Evolutionary conservation across 495 filamentous ascomycete species (phyloP), one percentile per base, ranked within the genome.

Genomic region (Viridothelium virens): DNA sequence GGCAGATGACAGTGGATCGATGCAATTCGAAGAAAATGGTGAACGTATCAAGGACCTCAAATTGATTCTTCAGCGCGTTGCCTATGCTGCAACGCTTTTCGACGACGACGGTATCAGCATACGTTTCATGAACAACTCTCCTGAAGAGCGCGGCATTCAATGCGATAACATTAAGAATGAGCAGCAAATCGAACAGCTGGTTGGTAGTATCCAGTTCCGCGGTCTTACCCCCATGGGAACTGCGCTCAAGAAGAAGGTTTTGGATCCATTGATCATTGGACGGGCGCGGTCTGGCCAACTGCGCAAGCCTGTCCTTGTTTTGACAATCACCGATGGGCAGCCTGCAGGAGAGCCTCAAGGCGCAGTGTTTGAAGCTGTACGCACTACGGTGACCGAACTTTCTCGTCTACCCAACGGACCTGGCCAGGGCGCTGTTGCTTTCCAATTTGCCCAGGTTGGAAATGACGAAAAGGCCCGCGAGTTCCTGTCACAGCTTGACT

Each of bases 381-480:
- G 78, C 48, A 77, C 77, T 68, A 80, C 83, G 1, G 69, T 79
- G 38, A 71, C 75, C 11, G 76, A 85, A 67, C 70, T 83, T 7
- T 70, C 75, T 11, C 76, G 79, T 33, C 80, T 73, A 48, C 39
- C 68, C 39, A 78, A 72, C 39, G 34, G 38, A 14, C 83, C 79
- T 67, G 83, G 82, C 18, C 74, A 75, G 12, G 81, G 82, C 66
- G 84, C 83, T 2, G 73, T 89, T 50, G 77, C 81, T 2, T 90
- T 89, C 79, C 86, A 90, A 70, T 89, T 90, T 72, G 86, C 87
- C 7, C 88, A 90, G 71, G 87, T 90, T 59, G 87, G 87, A 67
- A 88, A 87, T 66, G 87, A 90, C 70, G 74, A 79, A 70, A 80
- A 83, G 63, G 87, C 88, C 9, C 82, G 83, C 38, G 82, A 85